Base-by-base conservation (phyloP, 2,329 filamentous ascomycete species). In the Curvularia sp. region DNA sequence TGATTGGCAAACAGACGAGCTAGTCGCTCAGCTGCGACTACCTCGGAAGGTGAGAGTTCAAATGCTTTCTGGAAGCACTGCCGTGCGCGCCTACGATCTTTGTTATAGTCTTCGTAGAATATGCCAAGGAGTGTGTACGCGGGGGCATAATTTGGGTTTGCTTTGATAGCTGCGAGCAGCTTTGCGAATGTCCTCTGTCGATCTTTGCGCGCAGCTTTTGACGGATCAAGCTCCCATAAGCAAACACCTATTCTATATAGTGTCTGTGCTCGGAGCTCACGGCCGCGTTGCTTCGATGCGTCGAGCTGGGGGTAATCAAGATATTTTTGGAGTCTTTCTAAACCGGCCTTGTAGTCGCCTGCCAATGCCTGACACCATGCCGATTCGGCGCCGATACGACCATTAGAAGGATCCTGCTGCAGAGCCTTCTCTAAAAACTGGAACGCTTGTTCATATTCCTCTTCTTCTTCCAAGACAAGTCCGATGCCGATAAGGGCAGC, bases 41-140 rank as follows among this genome's bases (percentile, higher is more conserved):
- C 86, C 73, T 99, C 95, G 0, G 91, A 89, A 0, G 92, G 81
- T 0, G 95, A 99, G 3, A 99, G 81, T 75, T 99, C 95, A 49
- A 99, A 91, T 0, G 95, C 95, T 75, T 98, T 97, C 69, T 97
- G 92, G 70, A 98, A 98, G 74, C 94, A 98, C 63, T 91, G 89
- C n/a, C 91, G 86, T 8, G 94, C 92, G 71, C 96, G 85, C 70
- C 89, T 90, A 77, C 88, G 92, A 76, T 98, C 95, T 65, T 89
- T 92, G 55, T 87, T 90, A 72, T 97, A 97, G 71, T 98, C 94
- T 5, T 89, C 88, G 72, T 97, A 99, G 79, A 90, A 99, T 7
- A 94, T 82, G 15, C 95, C 95, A 4, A 99, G 85, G 64, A 88
- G 93, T 0, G 93, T 97, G 75, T 98, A 99, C 2, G 93, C 89